Base-by-base conservation (phyloP, 225 moss, liverwort and hornwort species). In the Climacium dendroides region DNA sequence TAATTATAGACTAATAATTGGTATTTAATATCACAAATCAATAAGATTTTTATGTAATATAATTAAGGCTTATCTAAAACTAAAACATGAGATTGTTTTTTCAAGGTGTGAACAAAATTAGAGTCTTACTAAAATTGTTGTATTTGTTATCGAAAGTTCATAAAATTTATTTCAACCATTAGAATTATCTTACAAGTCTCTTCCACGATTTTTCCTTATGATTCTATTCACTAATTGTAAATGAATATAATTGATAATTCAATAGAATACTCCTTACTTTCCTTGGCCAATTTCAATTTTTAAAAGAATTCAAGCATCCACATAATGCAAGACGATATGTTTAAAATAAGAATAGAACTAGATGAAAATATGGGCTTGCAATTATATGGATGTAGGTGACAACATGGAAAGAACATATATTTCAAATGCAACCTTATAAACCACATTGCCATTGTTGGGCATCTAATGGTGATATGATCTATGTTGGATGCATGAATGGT, bases 371-470 rank as follows among this genome's bases (percentile, higher is more conserved):
- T 19, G 3, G 18, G 3, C 9, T 28, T 29, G 24, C 14, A 77
- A 69, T 57, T 52, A 58, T 30, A 0, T 88, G n/a, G 28, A 83
- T 86, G 83, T 89, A 98, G 98, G 93, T 94, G 85, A 93, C 89
- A 82, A 90, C 89, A 19, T 97, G 96, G 92, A 95, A 92, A 15
- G 91, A 94, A 64, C 48, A 86, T 28, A 86, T 80, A 39, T 88
- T 96, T 30, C 63, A 85, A 67, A 85, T 89, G 82, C 83, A 84
- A 3, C 87, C 82, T 26, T 89, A 91, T 87, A 30, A 75, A 78
- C 96, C 97, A 84, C 91, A 96, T 50, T 94, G 94, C 82, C 96
- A 97, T 89, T 89, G 94, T 69, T 98, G 98, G 98, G 90, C 94
- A 80, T 86, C 90, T n/a, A 92, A 86, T 15, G 96, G 96, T 83